Evolutionary conservation across 352 stramenopile genomes (phyloP), one percentile per base, ranked within the genome.

Genomic region (Pythium scleroteichum): DNA sequence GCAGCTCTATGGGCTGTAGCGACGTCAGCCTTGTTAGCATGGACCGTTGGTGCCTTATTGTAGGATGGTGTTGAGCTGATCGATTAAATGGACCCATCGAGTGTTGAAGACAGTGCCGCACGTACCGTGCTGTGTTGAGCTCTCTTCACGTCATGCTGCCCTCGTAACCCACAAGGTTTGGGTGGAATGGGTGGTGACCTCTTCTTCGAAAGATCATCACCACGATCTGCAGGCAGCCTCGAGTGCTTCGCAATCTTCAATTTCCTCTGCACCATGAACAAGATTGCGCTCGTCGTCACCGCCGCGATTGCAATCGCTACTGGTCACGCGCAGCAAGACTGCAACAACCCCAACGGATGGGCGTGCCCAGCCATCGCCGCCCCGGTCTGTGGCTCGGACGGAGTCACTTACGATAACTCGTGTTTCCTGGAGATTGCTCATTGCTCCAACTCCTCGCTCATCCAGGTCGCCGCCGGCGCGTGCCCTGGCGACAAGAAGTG

Each of bases 311-410:
- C 33, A 14, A 39, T 29, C 7, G n/a, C 51, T 3, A 2, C 12
- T 20, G 4, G 8, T 20, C 41, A 33, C 19, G 52, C 52, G n/a
- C 52, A 51, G 40, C 40, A 59, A 17, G 26, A 59, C 22, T 59
- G 52, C 52, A 44, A 14, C 12, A 29, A 59, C 38, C 38, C 46
- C n/a, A 39, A 24, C 16, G 14, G 41, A 24, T 59, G 50, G 17
- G 40, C 56, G 9, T 82, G 75, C 55, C 70, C 59, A 17, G 59
- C 59, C 39, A 64, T 72, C 44, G 78, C 67, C 33, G 26, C n/a
- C n/a, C 71, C 71, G 16, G 62, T 76, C 1, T 85, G 76, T 44
- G 72, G 66, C 33, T 85, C 75, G 2, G 52, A 85, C 33, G 72
- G 62, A 40, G 57, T 66, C 59, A 80, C 73, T 41, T 82, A 82